Evolutionary conservation across 2,329 filamentous ascomycete species (phyloP), one percentile per base, ranked within the genome.

Genomic region (Colletotrichum falcatum): DNA sequence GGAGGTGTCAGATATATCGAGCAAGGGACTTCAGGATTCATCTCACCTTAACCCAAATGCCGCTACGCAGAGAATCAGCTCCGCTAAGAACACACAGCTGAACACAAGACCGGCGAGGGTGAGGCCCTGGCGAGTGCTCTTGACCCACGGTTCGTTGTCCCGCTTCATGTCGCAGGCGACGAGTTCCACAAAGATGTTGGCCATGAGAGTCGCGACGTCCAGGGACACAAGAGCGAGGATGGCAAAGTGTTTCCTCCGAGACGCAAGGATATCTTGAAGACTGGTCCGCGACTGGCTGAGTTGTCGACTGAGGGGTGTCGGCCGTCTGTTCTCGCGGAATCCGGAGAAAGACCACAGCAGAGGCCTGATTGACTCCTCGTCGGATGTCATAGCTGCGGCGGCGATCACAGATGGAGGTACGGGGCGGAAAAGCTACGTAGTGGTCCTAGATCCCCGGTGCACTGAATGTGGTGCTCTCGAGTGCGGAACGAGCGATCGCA

Each of bases 81-180:
- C 91, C 0, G 85, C 74, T 82, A 93, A 83, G 77, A 93, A 93
- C 35, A 92, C 75, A 73, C 84, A 88, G 65, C 88, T 91, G 76
- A 92, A 89, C 2, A 87, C 81, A 54, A 92, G 78, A 7, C 88
- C 87, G 42, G 87, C 79, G 3, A 84, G 80, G 16, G 84, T 84
- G 49, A 92, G 79, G 0, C 77, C 74, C n/a, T 77, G 72, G 20
- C 78, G 77, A 42, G 83, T 76, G 1, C 74, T 69, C 11, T 74
- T 72, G 7, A 85, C 83, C 84, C 85, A 86, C 0, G 77, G 72
- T 74, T 83, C 80, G 59, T 81, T 74, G 39, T 78, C 71, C 46
- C 78, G 76, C 55, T 81, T 78, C 73, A 81, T 79, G 73, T 86
- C 84, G 77, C 85, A 87, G 20, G 84, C 82, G 65, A 86, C 81